These are phyloP conservation scores for Suillus discolor DNA, from an alignment of 768 basidiomycete species.

Conservation along the genomic window DNA sequence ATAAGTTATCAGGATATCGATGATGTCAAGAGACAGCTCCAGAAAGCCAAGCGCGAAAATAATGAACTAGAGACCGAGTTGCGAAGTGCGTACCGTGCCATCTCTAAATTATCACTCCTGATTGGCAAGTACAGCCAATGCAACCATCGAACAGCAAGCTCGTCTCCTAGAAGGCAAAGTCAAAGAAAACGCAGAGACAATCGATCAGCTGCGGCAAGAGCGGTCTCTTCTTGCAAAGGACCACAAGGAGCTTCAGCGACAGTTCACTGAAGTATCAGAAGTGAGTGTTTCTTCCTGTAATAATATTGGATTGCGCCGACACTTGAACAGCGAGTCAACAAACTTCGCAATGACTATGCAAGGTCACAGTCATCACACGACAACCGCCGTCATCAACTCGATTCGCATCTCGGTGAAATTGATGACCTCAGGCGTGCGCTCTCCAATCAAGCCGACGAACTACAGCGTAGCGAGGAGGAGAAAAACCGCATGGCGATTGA, in stretches of 20 bases:
- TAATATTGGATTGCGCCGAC: neutral
- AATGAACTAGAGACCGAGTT: conserved; percentile 73
- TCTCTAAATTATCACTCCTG: conserved; percentile 14
- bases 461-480: conserved; percentile 66
- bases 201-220: conserved; percentile 78
- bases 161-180: conserved; percentile 69
- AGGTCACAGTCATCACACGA: conserved; percentile 69
- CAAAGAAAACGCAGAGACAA: conserved; percentile 66
- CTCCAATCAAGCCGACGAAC: conserved; percentile 57
- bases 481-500: conserved; percentile 62
- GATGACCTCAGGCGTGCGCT: conserved; percentile 74
- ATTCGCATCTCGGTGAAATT: conserved; percentile 70
- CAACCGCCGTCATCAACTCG: conserved; percentile 71
- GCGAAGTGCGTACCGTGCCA: conserved; percentile 49
- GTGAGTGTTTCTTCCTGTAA: conserved; percentile 39
- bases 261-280: conserved; percentile 66
- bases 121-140: conserved; percentile 47
- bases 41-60: conserved; percentile 72
- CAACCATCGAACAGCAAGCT: conserved; percentile 72
- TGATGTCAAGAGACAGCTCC: conserved; percentile 69
- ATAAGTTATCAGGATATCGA: conserved; percentile 68
- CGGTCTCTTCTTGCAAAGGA: conserved; percentile 68
- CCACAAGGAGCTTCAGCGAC: conserved; percentile 72
- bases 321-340: conserved; percentile 53
- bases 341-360: conserved; percentile 62